Conservation (phyloP, 164 flowering plant species). For the Umbilicus rupestris region DNA sequence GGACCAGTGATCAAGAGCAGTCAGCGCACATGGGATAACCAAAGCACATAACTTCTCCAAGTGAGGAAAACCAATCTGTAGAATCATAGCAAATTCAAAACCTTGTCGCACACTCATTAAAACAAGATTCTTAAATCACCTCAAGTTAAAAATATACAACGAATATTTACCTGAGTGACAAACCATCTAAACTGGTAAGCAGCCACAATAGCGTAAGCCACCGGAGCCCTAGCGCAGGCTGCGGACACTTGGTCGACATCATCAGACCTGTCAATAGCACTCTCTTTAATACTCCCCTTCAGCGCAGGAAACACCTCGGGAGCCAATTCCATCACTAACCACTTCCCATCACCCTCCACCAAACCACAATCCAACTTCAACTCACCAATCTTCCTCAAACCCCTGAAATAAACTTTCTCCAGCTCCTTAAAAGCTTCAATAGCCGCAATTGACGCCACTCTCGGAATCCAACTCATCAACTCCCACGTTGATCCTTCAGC, state of each 20-base stretch:
- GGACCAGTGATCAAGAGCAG: conserved; percentile 94
- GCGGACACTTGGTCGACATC: conserved; percentile 50
- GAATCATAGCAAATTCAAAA: conserved; percentile 10
- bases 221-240: conserved; percentile 64
- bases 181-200: conserved; percentile 88
- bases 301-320: conserved; percentile 49
- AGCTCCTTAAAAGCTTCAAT: conserved; percentile 33
- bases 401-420: conserved; percentile 21
- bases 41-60: conserved; percentile 60
- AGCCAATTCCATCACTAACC: conserved; percentile 50
- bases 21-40: conserved; percentile 85
- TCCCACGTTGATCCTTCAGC: conserved; percentile 23
- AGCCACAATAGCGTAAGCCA: conserved; percentile 65
- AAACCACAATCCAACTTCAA: conserved; percentile 26
- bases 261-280: conserved; percentile 41
- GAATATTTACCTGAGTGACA: conserved; percentile 78
- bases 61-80: conserved; percentile 53
- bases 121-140: neutral
- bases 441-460: conserved; percentile 29
- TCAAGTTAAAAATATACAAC: neutral
- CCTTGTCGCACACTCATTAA: neutral
- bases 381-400: conserved; percentile 20
- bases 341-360: conserved; percentile 28
- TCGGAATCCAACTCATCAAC: conserved; percentile 57
- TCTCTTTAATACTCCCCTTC: conserved; percentile 58